Base-by-base conservation (phyloP, 345 rosid genomes). In the Cochlearia excelsa region DNA sequence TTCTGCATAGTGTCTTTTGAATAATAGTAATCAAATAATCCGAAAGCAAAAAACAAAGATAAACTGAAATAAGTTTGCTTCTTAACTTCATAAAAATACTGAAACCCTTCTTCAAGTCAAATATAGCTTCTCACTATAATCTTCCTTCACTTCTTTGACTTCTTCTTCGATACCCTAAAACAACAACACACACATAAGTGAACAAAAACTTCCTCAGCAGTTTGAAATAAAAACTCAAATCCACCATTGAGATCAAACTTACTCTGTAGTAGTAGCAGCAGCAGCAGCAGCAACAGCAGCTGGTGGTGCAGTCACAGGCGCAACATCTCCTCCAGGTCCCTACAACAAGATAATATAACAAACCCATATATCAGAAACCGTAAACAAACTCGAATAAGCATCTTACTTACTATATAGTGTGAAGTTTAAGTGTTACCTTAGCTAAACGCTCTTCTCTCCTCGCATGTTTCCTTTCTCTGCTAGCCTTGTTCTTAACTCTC, bases 321-420 rank as follows among this genome's bases (percentile, higher is more conserved):
- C 56, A 9, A 70, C 63, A 29, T 74, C 90, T 67, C 79, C 84
- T 40, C 83, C 80, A 53, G 88, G 93, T 30, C 93, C 88, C 85
- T 84, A 63, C 29, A 44, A 59, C 9, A 6, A 59, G 3, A 39
- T 4, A 30, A 30, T 16, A 41, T 26, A 26, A 62, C 26, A 51
- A 53, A 11, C 6, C 9, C 46, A 47, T 46, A 9, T 4, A 51
- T 1, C 45, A 2, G 35, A 53, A 45, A 45, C 6, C 16, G 30
- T 43, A 8, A 35, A 45, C 30, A 5, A 1, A 3, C 5, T 33
- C 4, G 35, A 33, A 33, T 3, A 33, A 33, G 23, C 2, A 23
- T 6, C 6, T 10, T 6, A 9, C 2, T 2, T 23, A 6, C 2
- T 7, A 1, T 16, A 16, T 16, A 16, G 27, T 6, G 9, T 0